Evolutionary conservation across 345 rosid species (phyloP).

Genomic region (Populus tremula): DNA sequence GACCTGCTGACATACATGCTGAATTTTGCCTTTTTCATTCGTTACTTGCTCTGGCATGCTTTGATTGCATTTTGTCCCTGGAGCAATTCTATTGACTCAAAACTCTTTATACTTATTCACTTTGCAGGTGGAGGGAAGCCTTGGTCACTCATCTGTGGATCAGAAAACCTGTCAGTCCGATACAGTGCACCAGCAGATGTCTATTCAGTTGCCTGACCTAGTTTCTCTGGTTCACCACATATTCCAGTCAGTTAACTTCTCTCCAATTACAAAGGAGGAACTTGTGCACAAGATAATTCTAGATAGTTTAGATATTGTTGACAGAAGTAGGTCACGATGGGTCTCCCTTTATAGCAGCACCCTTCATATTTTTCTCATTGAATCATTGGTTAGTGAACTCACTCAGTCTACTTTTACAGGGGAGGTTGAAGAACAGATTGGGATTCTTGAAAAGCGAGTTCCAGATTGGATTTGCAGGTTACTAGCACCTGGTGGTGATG

Average conservation of each 20-base stretch:
- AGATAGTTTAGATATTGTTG: conserved; percentile 34
- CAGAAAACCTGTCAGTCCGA: neutral
- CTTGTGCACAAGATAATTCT: conserved; percentile 48
- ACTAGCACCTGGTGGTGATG: conserved; percentile 35
- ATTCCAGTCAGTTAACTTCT: conserved; percentile 31
- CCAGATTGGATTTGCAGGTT: conserved; percentile 52
- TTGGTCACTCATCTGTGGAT: conserved; percentile 2
- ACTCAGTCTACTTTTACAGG: conserved; percentile 26
- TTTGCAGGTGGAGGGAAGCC: conserved; percentile 16
- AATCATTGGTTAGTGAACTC: neutral
- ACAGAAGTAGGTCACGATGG: conserved; percentile 34
- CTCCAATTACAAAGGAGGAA: conserved; percentile 52
- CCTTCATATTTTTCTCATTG: neutral
- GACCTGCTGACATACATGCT: too few relatives aligned
- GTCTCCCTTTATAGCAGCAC: neutral
- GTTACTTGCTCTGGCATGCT: too few relatives aligned
- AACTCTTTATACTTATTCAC: neutral
- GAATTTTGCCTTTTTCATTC: too few relatives aligned
- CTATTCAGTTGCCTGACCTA: conserved; percentile 34
- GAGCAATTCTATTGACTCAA: neutral
- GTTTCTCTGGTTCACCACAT: conserved; percentile 38
- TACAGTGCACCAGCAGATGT: conserved; percentile 11
- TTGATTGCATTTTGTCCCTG: neutral
- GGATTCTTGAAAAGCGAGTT: conserved; percentile 43
- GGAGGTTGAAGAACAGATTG: conserved; percentile 51